Evolutionary conservation across 441 rosid species (phyloP), one percentile per base, ranked within the genome.

Genomic region (Pelargonium fulgidum): DNA sequence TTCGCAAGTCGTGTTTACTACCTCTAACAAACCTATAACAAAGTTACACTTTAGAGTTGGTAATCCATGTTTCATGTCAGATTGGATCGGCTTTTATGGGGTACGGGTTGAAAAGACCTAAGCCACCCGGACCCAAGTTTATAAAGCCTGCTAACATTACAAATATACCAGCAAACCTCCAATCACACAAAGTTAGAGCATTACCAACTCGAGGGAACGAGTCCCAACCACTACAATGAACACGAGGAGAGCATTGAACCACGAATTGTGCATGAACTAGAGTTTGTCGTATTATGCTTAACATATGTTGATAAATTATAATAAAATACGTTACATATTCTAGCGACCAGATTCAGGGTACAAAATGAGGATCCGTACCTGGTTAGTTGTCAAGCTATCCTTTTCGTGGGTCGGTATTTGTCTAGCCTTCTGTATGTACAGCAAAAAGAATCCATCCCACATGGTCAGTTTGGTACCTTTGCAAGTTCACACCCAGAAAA

Each of bases 401-500:
- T 9, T 20, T 19, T 13, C 9, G 33, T 10, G 5, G 10, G 16
- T 20, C 9, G 63, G 33, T 58, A 20, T 58, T 4, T 56, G 62
- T 56, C 26, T 56, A 17, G 11, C 26, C 19, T 58, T 58, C 22
- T 58, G 3, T 58, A 58, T 58, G 29, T 29, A 58, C 29, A 8
- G 2, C 19, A 58, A 54, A 54, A 58, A 10, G 22, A 13, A 13
- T 58, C 26, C 29, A 58, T 9, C n/a, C 26, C 29, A 54, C 13
- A 19, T 7, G 62, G 62, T 58, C 20, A 58, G 22, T 58, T 58
- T 58, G 29, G 62, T 58, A 58, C 10, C 62, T 12, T 24, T 54
- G 61, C 22, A 54, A 54, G 22, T 54, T 54, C 22, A 54, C 7
- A 16, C 24, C 22, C 61, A 54, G 22, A 54, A 16, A 54, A 16